These are phyloP conservation scores for Groenewaldozyma sp. DNA, from an alignment of 1,139 yeast species.

Conservation along the genomic window DNA sequence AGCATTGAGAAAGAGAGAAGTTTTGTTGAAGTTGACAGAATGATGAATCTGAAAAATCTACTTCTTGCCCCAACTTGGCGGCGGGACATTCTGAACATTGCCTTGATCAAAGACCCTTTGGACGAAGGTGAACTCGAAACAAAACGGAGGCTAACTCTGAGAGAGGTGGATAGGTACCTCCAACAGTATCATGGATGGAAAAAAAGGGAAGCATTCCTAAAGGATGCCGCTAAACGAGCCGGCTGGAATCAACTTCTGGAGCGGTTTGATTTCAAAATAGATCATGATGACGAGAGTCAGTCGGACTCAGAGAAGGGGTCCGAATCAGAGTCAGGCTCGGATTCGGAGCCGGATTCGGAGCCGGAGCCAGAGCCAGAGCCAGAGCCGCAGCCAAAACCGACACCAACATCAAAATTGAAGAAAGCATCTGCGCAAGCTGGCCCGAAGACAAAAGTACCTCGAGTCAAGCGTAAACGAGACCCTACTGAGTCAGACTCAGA, in stretches of 20 bases:
- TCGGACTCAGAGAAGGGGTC: not conserved
- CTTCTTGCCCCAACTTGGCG: slow-evolving; percentile 52
- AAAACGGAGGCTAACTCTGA: slow-evolving; percentile 45
- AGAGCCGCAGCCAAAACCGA: not conserved
- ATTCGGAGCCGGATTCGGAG: not conserved
- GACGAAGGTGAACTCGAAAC: slow-evolving; percentile 41
- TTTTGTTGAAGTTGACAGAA: slow-evolving; percentile 43
- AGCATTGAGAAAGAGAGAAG: slow-evolving; percentile 47
- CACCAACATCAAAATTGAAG: not conserved
- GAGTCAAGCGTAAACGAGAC: not conserved
- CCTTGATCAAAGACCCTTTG: slow-evolving; percentile 41
- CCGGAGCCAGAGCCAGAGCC: not conserved
- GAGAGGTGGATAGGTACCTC: slow-evolving; percentile 42
- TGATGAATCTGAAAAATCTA: slow-evolving; percentile 35
- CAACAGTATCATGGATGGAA: slow-evolving; percentile 40
- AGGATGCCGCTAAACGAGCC: not conserved
- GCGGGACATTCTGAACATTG: slow-evolving; percentile 41
- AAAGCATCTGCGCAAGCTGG: slow-evolving; percentile 3
- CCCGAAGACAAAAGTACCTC: not conserved
- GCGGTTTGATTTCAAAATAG: not conserved
- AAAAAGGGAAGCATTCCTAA: slow-evolving; percentile 8
- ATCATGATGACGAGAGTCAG: slow-evolving; percentile 1
- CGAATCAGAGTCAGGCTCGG: slow-evolving; percentile 2
- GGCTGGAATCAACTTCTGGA: not conserved
- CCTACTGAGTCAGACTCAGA: not conserved